Evolutionary conservation across 805 yeast species (phyloP), one percentile per base, ranked within the genome.

Genomic region (Nematodospora valgi): DNA sequence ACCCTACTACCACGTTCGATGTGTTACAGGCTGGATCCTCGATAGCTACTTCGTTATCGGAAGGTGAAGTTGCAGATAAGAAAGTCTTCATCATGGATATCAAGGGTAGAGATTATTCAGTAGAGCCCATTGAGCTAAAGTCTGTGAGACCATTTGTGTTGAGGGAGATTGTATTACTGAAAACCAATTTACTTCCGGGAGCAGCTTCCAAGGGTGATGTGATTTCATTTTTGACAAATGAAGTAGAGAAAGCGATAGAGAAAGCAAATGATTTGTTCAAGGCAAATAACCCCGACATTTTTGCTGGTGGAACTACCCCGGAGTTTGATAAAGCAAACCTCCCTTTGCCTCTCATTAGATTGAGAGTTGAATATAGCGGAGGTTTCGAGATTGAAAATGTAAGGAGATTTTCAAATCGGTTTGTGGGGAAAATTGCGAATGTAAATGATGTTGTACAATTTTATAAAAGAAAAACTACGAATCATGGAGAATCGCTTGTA

Each of bases 21-120:
- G 87, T 88, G 0, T 67, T 93, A 24, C 96, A 88, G 54, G 93
- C 96, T 0, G 98, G 98, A 1, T 86, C 96, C 1, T 84, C 96
- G 0, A 84, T 93, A 12, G 97, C 95, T 0, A 93, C 98, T 0
- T 81, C 95, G 2, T 64, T 93, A 16, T 76, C 85, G 40, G 93
- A 84, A 35, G 94, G 91, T 8, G 98, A 93, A 53, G 74, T 86
- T 0, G 69, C 76, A 11, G 76, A 72, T 22, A 93, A 93, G 53
- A 72, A 78, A 52, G 89, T 80, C 0, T 89, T 83, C 37, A 65
- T 93, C 2, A 46, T 93, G 41, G 78, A 76, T 30, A 64, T 91
- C 13, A 68, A 74, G n/a, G 80, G 78, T 3, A 68, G 64, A 26
- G 66, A 76, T 29, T 78, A 75, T 46, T 57, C 72, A 1, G 35